Percentiles rank a stretch among this genome's conserved stretches.
Conservation (phyloP, 768 basidiomycete species). For the Rhodotorula kratochvilovae region DNA sequence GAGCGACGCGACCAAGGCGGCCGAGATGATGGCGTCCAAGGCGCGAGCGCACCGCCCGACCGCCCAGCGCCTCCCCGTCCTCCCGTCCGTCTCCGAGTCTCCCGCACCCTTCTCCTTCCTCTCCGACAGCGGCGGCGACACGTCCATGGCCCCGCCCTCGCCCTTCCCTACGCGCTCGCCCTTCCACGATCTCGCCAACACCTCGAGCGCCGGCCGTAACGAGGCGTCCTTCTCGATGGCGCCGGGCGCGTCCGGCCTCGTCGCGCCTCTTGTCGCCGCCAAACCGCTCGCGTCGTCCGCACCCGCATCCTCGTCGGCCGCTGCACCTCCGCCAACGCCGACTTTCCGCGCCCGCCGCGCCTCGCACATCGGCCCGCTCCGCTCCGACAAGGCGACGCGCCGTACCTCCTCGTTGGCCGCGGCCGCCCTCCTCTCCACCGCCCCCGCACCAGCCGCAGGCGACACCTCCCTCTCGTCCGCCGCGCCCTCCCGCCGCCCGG, state of each 20-base stretch:
- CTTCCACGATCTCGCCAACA: conserved; percentile 28
- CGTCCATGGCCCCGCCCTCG: not conserved
- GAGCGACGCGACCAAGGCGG: conserved; percentile 18
- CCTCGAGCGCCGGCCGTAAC: not conserved
- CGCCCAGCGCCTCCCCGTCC: not conserved
- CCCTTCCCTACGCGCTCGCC: conserved; percentile 5
- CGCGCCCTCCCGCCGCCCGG: not conserved
- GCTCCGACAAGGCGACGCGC: conserved; percentile 25
- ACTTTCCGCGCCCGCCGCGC: conserved; percentile 15
- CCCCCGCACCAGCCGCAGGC: not conserved
- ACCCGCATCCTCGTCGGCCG: not conserved
- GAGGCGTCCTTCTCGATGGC: conserved; percentile 25
- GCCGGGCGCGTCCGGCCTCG: conserved; percentile 20
- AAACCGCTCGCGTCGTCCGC: conserved; percentile 2
- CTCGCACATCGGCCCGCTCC: conserved; percentile 36
- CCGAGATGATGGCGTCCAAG: conserved; percentile 29
- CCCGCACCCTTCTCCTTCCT: conserved; percentile 26
- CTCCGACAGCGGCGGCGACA: conserved; percentile 1
- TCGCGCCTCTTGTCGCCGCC: conserved; percentile 26
- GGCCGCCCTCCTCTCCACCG: not conserved
- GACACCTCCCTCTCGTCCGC: not conserved
- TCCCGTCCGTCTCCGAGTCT: conserved; percentile 13
- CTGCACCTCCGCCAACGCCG: not conserved
- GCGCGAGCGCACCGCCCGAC: not conserved
- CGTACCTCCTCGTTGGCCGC: conserved; percentile 15